These are phyloP conservation scores for Rhizophagus prolifer DNA, from an alignment of 192 early-diverging fungal genomes.

Conservation along the genomic window DNA sequence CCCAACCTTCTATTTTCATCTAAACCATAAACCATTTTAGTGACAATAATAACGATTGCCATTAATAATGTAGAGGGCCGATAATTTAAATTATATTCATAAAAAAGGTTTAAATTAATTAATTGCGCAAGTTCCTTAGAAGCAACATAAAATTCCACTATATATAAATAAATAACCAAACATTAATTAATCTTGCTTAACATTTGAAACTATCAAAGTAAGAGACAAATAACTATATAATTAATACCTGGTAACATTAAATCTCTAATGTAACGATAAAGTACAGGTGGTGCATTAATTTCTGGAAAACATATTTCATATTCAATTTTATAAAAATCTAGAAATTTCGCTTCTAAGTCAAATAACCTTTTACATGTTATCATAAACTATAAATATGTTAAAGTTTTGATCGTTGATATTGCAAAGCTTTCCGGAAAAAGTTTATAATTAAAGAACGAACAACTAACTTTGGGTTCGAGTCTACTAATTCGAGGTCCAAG, in stretches of 20 bases:
- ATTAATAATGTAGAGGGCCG: background rate
- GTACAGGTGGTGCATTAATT: slow-evolving; percentile 23
- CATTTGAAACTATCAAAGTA: background rate
- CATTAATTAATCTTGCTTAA: background rate
- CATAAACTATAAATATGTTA: background rate
- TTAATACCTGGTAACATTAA: slow-evolving; percentile 26
- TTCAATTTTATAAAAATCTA: slow-evolving; percentile 6
- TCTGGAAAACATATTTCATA: slow-evolving; percentile 28
- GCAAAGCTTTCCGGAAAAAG: background rate
- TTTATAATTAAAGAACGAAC: background rate
- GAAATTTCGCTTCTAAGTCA: background rate
- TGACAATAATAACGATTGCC: slow-evolving; percentile 9
- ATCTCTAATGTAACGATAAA: slow-evolving; percentile 28
- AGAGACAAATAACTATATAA: background rate
- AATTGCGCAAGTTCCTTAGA: slow-evolving; percentile 14
- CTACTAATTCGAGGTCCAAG: background rate
- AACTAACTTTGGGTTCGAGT: background rate
- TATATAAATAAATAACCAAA: background rate
- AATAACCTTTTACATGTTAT: background rate
- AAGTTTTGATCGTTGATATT: background rate
- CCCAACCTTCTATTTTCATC: slow-evolving; percentile 12
- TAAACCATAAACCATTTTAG: slow-evolving; percentile 28
- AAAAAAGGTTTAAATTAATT: slow-evolving; percentile 9
- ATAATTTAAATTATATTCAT: background rate
- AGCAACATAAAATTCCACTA: slow-evolving; percentile 21